Conservation (phyloP, 306 rosid genomes). For the Mucuna pruriens region DNA sequence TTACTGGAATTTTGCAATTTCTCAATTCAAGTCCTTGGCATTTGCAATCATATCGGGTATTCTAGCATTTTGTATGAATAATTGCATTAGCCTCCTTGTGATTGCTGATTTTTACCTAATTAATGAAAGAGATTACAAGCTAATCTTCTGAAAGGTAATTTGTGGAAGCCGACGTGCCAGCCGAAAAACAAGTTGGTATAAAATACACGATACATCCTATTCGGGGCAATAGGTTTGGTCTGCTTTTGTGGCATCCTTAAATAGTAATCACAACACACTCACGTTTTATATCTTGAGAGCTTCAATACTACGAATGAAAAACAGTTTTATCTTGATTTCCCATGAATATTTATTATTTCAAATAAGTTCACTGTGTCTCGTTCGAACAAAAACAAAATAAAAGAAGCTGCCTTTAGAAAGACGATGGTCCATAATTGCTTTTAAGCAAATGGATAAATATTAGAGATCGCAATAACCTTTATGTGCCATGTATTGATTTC, state of each 20-base stretch:
- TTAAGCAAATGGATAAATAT: neutral
- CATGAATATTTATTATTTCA: neutral
- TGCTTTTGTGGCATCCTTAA: conserved; percentile 39
- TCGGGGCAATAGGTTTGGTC: conserved; percentile 34
- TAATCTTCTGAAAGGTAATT: conserved; percentile 38
- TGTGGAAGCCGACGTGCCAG: conserved; percentile 49
- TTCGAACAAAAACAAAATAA: neutral
- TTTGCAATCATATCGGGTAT: conserved; percentile 22
- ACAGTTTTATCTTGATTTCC: conserved; percentile 23
- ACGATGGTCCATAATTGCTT: neutral
- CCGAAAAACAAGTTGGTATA: conserved; percentile 36
- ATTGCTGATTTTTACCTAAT: conserved; percentile 51
- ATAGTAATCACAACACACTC: neutral
- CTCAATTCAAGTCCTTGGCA: conserved; percentile 49
- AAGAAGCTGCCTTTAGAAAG: neutral
- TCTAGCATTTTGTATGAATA: conserved; percentile 13
- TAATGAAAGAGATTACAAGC: conserved; percentile 40
- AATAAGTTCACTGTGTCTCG: neutral
- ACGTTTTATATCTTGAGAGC: neutral
- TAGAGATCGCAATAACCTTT: neutral
- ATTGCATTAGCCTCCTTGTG: conserved; percentile 32
- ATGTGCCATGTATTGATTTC: conserved; percentile 16
- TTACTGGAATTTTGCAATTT: conserved; percentile 41
- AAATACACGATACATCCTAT: neutral
- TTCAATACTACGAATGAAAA: conserved; percentile 5